Evolutionary conservation across 2,329 filamentous ascomycete genomes (phyloP).

Genomic region (Colletotrichum magnum): DNA sequence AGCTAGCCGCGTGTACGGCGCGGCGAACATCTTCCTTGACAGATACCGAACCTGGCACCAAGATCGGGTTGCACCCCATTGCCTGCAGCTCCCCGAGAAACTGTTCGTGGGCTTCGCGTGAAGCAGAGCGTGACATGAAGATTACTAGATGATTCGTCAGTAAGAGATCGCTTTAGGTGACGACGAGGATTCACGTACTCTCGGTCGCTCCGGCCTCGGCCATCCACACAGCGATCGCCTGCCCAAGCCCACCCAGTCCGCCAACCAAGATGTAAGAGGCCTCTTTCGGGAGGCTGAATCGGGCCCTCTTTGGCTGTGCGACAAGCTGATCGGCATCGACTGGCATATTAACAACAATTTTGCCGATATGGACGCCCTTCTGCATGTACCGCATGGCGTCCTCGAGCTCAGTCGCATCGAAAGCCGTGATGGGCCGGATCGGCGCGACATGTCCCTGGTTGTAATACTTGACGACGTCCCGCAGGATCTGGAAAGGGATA

Average conservation of each 20-base stretch:
- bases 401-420: too few species aligned
- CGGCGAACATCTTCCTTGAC: too few species aligned
- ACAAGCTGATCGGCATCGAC: background rate
- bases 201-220: conserved; percentile 45
- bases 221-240: conserved; percentile 48
- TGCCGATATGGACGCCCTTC: conserved; percentile 38
- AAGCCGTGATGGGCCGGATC: too few species aligned
- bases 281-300: background rate
- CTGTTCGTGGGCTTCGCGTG: too few species aligned
- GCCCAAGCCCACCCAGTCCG: conserved; percentile 50
- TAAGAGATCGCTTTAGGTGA: conserved; percentile 45
- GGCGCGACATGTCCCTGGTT: too few species aligned
- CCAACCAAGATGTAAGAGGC: conserved; percentile 48
- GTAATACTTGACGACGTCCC: too few species aligned
- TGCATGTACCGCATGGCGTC: too few species aligned
- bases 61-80: too few species aligned
- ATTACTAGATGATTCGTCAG: conserved; percentile 26
- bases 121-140: conserved; percentile 3
- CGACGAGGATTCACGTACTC: background rate
- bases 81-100: too few species aligned
- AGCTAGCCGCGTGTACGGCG: too few species aligned
- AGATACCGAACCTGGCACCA: too few species aligned
- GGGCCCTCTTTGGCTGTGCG: background rate
- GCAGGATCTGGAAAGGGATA: conserved; percentile 41
- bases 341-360: conserved; percentile 54